Evolutionary conservation across 805 yeast genomes (phyloP).

Genomic region (Candida chauliodis): DNA sequence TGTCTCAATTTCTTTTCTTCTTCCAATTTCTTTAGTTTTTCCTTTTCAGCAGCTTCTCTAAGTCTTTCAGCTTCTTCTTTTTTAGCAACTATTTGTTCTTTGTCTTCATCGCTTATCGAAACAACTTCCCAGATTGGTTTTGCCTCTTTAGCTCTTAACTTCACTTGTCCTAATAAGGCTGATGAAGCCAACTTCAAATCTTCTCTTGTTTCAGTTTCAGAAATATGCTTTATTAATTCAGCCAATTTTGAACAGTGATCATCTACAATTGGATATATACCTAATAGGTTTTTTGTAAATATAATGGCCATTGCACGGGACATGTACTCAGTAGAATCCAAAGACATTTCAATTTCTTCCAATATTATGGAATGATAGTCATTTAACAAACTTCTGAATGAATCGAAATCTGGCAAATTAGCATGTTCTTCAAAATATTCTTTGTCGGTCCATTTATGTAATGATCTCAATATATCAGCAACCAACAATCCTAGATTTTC

Average conservation of each 20-base stretch:
- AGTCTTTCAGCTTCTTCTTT: constrained; percentile 18
- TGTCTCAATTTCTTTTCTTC: not conserved
- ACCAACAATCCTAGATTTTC: constrained; percentile 79
- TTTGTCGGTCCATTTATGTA: constrained; percentile 43
- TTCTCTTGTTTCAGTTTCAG: constrained; percentile 59
- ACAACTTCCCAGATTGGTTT: constrained; percentile 56
- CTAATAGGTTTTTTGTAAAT: constrained; percentile 62
- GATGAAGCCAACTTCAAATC: constrained; percentile 76
- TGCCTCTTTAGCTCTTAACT: constrained; percentile 51
- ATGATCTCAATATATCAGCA: constrained; percentile 46
- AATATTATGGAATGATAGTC: constrained; percentile 55
- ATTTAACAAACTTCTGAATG: constrained; percentile 40
- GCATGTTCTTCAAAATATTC: constrained; percentile 24
- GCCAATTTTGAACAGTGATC: constrained; percentile 58
- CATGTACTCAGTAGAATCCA: constrained; percentile 61
- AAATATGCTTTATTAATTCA: constrained; percentile 44
- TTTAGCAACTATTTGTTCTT: constrained; percentile 20
- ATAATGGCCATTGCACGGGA: constrained; percentile 77
- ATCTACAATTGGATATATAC: constrained; percentile 63
- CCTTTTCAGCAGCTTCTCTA: constrained; percentile 14
- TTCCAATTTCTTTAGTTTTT: not conserved
- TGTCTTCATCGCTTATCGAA: constrained; percentile 44
- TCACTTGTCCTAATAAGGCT: constrained; percentile 65
- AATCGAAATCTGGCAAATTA: constrained; percentile 22
- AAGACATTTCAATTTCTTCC: constrained; percentile 38